Evolutionary conservation across 306 rosid species (phyloP), one percentile per base, ranked within the genome.

Genomic region (Quercus engelmannii): DNA sequence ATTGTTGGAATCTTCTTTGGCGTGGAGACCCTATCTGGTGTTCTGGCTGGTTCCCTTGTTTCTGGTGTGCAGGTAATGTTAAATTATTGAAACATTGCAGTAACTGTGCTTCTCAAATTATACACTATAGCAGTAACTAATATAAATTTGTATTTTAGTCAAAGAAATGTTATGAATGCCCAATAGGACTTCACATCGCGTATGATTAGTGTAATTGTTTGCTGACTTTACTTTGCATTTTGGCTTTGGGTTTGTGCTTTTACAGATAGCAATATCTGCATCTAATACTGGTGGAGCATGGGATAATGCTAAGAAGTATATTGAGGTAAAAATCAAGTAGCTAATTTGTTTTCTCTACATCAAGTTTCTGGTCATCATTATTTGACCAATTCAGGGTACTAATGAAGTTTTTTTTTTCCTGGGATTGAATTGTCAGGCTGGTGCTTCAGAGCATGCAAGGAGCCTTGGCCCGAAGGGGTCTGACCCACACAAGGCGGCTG

Each of bases 251-350:
- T 35, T 31, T 30, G n/a, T 68, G 19, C 21, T 68, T 28, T 46
- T 17, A 46, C 85, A 84, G 94, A 80, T 90, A 5, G 94, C 94
- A 17, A 90, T 90, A 82, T 90, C 92, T 64, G 94, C 94, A 65
- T 90, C 94, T 12, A 87, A 90, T 87, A 90, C 92, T 25, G 94
- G 94, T 70, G 94, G 94, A 71, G 94, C 92, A 25, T 88, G 94
- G 94, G 92, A 90, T 82, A 88, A 90, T 82, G 94, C 94, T 7
- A 90, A 90, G 92, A 90, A 90, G 88, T 90, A 90, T 87, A 90
- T 90, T 61, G 94, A 90, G 94, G 91, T 87, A 68, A 63, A 28
- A 2, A 33, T 58, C 26, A n/a, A 35, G 26, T 10, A 2, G 52
- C 28, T 19, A 10, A 23, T 30, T 49, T 13, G n/a, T 64, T 18